Percentiles rank a stretch among this genome's conserved stretches.
These are phyloP conservation scores for Anthoceros angustus DNA, from an alignment of 225 moss, liverwort and hornwort genomes.

Conservation along the genomic window DNA sequence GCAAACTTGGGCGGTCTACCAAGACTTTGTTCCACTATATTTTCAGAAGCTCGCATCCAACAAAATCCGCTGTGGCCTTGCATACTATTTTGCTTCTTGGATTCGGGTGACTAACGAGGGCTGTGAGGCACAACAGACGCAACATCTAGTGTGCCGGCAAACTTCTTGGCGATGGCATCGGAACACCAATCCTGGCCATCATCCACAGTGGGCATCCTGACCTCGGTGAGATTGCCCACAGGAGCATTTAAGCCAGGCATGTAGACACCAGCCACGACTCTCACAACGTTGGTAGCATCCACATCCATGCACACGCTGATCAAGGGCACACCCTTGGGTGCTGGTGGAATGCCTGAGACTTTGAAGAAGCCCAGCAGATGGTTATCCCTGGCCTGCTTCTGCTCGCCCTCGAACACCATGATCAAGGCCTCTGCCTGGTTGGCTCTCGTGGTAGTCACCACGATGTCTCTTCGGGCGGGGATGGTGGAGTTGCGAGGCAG, in stretches of 20 bases:
- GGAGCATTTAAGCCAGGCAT: background rate
- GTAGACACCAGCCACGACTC: slow-evolving; percentile 7
- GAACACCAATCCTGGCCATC: background rate
- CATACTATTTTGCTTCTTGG: too few species aligned
- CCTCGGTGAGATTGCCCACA: background rate
- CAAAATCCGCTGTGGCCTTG: too few species aligned
- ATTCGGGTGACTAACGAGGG: too few species aligned
- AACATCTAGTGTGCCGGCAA: background rate
- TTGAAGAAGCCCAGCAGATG: slow-evolving; percentile 10
- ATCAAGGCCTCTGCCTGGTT: slow-evolving; percentile 11
- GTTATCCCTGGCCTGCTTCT: slow-evolving; percentile 7
- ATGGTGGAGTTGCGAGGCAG: slow-evolving; percentile 9
- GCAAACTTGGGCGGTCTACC: too few species aligned
- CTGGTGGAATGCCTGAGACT: slow-evolving; percentile 9
- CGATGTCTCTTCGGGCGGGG: slow-evolving; percentile 6
- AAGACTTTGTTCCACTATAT: too few species aligned
- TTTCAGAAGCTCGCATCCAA: too few species aligned
- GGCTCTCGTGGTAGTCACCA: slow-evolving; percentile 11
- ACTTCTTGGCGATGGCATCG: slow-evolving; percentile 2
- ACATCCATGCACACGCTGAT: slow-evolving; percentile 9
- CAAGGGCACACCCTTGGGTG: slow-evolving; percentile 11
- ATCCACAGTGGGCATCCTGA: background rate
- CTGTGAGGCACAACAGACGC: background rate
- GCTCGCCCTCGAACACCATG: slow-evolving; percentile 12
- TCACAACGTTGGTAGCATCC: slow-evolving; percentile 10